Conservation (phyloP, 1,284 basidiomycete species). For the Dichomitus squalens region DNA sequence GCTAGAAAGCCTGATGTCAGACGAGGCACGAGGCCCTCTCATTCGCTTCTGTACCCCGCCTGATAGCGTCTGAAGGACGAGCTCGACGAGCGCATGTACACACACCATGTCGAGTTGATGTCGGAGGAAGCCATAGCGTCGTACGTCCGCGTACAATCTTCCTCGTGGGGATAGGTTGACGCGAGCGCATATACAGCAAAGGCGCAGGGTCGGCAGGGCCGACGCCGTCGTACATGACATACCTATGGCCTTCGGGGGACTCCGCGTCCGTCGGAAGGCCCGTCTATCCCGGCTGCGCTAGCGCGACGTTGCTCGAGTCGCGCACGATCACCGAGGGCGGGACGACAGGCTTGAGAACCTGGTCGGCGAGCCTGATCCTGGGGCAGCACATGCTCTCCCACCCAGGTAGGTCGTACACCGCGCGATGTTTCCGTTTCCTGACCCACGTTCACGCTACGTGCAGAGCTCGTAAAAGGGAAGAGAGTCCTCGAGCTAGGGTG, state of each 20-base stretch:
- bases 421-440: background rate
- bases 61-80: conserved; percentile 44
- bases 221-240: conserved; percentile 63
- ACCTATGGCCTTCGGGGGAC: conserved; percentile 53
- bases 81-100: conserved; percentile 65
- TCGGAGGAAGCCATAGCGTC: conserved; percentile 33
- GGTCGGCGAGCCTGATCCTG: conserved; percentile 71
- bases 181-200: background rate
- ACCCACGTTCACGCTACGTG: background rate
- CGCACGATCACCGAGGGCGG: conserved; percentile 70
- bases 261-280: conserved; percentile 9
- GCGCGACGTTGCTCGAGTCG: conserved; percentile 68
- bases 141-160: conserved; percentile 30
- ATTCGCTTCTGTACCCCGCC: background rate
- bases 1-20: conserved; percentile 47
- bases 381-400: conserved; percentile 61
- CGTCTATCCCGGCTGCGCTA: conserved; percentile 34
- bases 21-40: conserved; percentile 41
- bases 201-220: conserved; percentile 31
- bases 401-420: conserved; percentile 41
- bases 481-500: conserved; percentile 71
- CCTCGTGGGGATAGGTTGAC: background rate
- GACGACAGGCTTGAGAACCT: conserved; percentile 77
- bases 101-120: conserved; percentile 54
- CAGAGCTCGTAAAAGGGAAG: conserved; percentile 52